Evolutionary conservation across 305 asterid genomes (phyloP).

Genomic region (Nicotiana rustica): DNA sequence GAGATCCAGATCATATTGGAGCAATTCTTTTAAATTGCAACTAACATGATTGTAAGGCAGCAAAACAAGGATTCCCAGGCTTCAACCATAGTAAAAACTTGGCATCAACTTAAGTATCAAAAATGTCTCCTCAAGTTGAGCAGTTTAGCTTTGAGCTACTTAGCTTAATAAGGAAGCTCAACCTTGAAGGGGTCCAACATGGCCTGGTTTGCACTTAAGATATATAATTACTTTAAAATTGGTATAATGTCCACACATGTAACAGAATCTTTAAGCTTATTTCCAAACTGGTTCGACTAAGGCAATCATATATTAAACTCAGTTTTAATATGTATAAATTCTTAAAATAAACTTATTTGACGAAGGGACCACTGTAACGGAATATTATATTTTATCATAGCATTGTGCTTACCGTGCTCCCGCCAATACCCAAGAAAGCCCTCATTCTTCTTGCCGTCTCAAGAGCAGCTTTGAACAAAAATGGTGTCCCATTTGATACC

Average conservation of each 20-base stretch:
- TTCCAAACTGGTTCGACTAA: slow-evolving; percentile 26
- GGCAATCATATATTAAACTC: neutral
- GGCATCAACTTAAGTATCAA: neutral
- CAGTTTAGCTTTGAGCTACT: neutral
- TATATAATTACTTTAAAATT: neutral
- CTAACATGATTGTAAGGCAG: neutral
- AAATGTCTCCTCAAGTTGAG: slow-evolving; percentile 16
- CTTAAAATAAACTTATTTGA: slow-evolving; percentile 1
- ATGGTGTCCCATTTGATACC: slow-evolving; percentile 85
- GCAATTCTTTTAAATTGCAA: neutral
- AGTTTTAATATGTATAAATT: neutral
- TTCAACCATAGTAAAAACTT: slow-evolving; percentile 3
- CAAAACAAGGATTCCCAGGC: slow-evolving; percentile 21
- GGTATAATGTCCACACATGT: slow-evolving; percentile 4
- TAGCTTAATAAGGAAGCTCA: slow-evolving; percentile 13
- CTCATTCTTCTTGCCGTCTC: slow-evolving; percentile 79
- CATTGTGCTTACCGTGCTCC: slow-evolving; percentile 58
- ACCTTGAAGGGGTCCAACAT: neutral
- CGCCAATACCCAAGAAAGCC: slow-evolving; percentile 70
- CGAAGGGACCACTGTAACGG: neutral
- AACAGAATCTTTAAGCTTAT: neutral
- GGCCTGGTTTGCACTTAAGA: neutral
- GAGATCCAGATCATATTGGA: neutral
- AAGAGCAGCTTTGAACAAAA: slow-evolving; percentile 81
- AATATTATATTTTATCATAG: neutral